phyloP scores from a whole-genome alignment of 768 basidiomycete genomes.

The Termitomyces sp. region DNA sequence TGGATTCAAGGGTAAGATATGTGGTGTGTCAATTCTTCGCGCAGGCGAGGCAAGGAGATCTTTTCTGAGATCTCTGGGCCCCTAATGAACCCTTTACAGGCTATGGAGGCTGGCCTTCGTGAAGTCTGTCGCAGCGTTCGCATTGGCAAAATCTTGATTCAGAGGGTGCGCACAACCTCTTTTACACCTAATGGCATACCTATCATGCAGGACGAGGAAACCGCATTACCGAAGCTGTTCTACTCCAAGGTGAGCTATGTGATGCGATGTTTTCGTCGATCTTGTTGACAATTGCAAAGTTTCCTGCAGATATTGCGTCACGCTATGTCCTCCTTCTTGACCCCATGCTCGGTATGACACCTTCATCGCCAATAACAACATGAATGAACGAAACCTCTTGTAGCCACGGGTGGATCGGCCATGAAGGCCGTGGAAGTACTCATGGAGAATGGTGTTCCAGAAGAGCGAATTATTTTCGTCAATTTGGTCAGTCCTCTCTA shows the following conservation, averaged over 20 bases:
- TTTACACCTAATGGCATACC: not conserved
- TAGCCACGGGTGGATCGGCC: slow-evolving; percentile 94
- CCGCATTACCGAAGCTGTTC: slow-evolving; percentile 88
- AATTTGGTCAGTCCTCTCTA: slow-evolving; percentile 61
- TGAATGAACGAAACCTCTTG: not conserved
- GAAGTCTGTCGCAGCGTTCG: slow-evolving; percentile 94
- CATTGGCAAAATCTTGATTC: slow-evolving; percentile 98
- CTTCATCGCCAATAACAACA: not conserved
- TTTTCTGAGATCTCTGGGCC: not conserved
- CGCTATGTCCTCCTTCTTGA: slow-evolving; percentile 94
- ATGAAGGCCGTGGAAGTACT: slow-evolving; percentile 97
- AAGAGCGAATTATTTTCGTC: slow-evolving; percentile 93
- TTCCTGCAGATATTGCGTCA: slow-evolving; percentile 87
- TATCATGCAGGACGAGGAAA: slow-evolving; percentile 84
- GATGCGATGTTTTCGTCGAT: not conserved
- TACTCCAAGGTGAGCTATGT: slow-evolving; percentile 64
- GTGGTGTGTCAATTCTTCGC: slow-evolving; percentile 91
- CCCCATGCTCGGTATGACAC: slow-evolving; percentile 85
- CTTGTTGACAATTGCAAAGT: slow-evolving; percentile 37
- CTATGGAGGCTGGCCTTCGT: slow-evolving; percentile 96
- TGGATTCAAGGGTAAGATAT: slow-evolving; percentile 94
- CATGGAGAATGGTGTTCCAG: slow-evolving; percentile 86
- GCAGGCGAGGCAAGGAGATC: slow-evolving; percentile 71
- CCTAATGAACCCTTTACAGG: slow-evolving; percentile 39
- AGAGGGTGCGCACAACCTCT: slow-evolving; percentile 55